These are phyloP conservation scores for Astragalus glycyphyllos DNA, from an alignment of 306 rosid species.

Conservation along the genomic window DNA sequence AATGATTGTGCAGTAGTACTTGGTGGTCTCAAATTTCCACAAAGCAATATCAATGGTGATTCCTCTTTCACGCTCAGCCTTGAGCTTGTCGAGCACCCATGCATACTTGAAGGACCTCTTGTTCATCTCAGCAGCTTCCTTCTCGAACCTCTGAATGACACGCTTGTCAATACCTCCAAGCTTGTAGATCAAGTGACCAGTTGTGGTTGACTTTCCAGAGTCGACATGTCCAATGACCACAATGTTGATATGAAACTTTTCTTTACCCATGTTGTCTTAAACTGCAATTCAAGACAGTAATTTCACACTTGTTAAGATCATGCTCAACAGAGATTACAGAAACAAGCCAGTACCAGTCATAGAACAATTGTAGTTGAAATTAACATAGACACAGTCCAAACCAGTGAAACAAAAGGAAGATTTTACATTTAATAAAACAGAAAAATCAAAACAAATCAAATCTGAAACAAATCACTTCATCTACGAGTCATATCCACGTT, in stretches of 20 bases:
- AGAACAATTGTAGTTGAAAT: not conserved
- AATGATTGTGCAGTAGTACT: not conserved
- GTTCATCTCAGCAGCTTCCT: not conserved
- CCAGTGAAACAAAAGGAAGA: not conserved
- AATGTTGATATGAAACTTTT: not conserved
- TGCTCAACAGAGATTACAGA: rapidly evolving
- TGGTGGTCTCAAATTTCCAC: not conserved
- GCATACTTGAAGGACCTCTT: not conserved
- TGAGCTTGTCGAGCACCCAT: not conserved
- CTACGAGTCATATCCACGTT: not conserved
- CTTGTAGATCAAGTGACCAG: not conserved
- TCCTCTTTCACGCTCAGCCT: not conserved
- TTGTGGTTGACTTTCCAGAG: not conserved
- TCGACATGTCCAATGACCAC: constrained; percentile 1
- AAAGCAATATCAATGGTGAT: not conserved
- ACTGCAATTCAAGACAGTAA: not conserved
- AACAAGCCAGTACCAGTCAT: not conserved
- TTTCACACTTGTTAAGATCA: not conserved
- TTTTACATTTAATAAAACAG: not conserved
- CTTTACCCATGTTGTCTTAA: not conserved
- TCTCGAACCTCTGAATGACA: not conserved
- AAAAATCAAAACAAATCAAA: not conserved
- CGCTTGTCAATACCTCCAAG: not conserved
- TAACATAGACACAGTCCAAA: not conserved
- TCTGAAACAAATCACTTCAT: not conserved